These are phyloP conservation scores for Inga laurina DNA, from an alignment of 306 rosid genomes.

Conservation along the genomic window DNA sequence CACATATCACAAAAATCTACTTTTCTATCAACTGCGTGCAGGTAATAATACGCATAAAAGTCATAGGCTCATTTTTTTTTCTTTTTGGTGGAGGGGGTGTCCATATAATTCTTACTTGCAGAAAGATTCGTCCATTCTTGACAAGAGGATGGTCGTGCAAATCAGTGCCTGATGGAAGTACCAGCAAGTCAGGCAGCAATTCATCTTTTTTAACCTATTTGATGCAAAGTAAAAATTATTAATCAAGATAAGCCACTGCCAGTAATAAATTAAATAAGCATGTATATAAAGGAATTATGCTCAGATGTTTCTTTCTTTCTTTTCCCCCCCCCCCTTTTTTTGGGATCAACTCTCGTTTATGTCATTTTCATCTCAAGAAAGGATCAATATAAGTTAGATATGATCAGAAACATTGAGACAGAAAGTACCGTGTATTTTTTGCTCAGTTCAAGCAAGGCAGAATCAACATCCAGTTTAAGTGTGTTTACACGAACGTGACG, in stretches of 20 bases:
- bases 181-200: slow-evolving; percentile 73
- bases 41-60: background rate
- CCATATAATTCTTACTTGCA: slow-evolving; percentile 66
- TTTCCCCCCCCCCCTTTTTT: background rate
- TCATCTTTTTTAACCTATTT: slow-evolving; percentile 77
- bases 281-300: background rate
- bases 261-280: background rate
- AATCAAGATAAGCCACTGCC: background rate
- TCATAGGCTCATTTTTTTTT: background rate
- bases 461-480: slow-evolving; percentile 70
- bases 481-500: slow-evolving; percentile 92
- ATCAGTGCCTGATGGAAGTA: slow-evolving; percentile 86
- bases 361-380: slow-evolving; percentile 11
- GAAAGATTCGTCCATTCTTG: slow-evolving; percentile 71
- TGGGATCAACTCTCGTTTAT: background rate
- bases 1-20: background rate
- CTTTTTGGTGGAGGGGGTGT: background rate
- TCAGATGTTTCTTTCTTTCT: background rate
- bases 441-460: slow-evolving; percentile 65
- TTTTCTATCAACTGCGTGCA: background rate
- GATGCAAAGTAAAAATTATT: slow-evolving; percentile 2
- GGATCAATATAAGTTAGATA: background rate
- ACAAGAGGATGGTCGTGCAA: slow-evolving; percentile 84
- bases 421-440: slow-evolving; percentile 55
- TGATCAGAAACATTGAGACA: background rate